phyloP scores from a whole-genome alignment of 345 rosid species.

The Arabidopsis arenosa region DNA sequence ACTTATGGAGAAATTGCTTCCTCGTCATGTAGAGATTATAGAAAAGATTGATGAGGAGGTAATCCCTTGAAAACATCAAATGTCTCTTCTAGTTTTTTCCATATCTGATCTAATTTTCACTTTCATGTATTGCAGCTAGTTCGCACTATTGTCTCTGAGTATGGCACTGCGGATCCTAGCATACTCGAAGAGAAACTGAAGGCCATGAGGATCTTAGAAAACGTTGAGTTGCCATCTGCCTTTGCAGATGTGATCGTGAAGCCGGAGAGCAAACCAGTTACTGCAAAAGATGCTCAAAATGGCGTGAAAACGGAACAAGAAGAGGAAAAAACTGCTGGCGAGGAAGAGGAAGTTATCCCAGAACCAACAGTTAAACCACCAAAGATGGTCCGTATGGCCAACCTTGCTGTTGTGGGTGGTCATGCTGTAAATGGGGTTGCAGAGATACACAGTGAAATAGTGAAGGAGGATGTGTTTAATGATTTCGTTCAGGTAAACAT shows the following conservation, averaged over 20 bases:
- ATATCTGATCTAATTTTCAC: constrained; percentile 23
- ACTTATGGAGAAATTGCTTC: constrained; percentile 75
- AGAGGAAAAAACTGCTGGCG: constrained; percentile 44
- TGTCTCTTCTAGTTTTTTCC: constrained; percentile 5
- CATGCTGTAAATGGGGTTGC: constrained; percentile 86
- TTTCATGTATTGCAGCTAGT: constrained; percentile 56
- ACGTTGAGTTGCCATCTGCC: constrained; percentile 69
- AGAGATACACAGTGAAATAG: constrained; percentile 80
- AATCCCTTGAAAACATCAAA: constrained; percentile 33
- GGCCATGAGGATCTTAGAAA: constrained; percentile 81
- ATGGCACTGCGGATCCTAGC: constrained; percentile 58
- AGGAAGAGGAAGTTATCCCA: constrained; percentile 45
- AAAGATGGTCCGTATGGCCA: constrained; percentile 72
- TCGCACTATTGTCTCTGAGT: constrained; percentile 62
- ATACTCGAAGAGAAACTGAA: constrained; percentile 64
- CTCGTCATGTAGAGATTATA: constrained; percentile 80
- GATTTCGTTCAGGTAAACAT: constrained; percentile 62
- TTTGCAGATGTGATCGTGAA: constrained; percentile 68
- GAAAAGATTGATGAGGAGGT: constrained; percentile 90
- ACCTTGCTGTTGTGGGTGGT: constrained; percentile 68
- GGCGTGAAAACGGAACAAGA: constrained; percentile 23
- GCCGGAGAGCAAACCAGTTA: constrained; percentile 47
- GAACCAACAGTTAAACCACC: constrained; percentile 53
- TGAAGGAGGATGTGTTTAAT: constrained; percentile 69
- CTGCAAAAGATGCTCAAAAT: constrained; percentile 38